Conservation (phyloP, 202 grass and related monocot genomes). For the Alloteropsis angusta region DNA sequence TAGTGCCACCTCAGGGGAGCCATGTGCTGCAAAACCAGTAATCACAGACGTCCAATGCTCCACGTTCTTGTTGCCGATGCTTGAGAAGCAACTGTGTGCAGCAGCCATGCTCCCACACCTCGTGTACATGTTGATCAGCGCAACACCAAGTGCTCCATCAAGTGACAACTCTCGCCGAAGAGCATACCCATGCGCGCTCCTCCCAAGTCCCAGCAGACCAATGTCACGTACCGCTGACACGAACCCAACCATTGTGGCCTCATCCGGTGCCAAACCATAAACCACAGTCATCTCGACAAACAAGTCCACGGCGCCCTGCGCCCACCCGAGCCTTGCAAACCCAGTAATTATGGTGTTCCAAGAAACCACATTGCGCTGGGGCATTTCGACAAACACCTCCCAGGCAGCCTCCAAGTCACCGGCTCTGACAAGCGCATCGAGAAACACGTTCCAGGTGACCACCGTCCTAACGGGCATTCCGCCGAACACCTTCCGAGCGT, state of each 20-base stretch:
- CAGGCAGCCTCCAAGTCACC: constrained; percentile 31
- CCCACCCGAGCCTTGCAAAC: constrained; percentile 21
- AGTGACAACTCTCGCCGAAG: constrained; percentile 20
- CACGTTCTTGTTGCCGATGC: constrained; percentile 29
- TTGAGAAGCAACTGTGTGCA: constrained; percentile 33
- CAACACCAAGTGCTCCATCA: constrained; percentile 36
- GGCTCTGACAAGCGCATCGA: constrained; percentile 28
- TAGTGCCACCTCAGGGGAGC: constrained; percentile 29
- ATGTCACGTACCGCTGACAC: constrained; percentile 27
- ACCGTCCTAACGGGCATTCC: constrained; percentile 31
- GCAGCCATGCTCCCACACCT: constrained; percentile 38
- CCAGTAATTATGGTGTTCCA: constrained; percentile 54
- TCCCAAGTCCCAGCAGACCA: constrained; percentile 26
- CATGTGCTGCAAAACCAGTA: constrained; percentile 37
- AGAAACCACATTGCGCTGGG: constrained; percentile 35
- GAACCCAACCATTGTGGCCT: constrained; percentile 32
- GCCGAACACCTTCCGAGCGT: constrained; percentile 51
- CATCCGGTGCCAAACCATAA: constrained; percentile 31
- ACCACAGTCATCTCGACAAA: constrained; percentile 35
- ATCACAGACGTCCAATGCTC: constrained; percentile 60
- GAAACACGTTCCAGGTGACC: constrained; percentile 53
- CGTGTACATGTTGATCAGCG: constrained; percentile 53
- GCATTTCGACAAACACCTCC: constrained; percentile 40
- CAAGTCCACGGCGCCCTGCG: constrained; percentile 26
- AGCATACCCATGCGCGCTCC: constrained; percentile 14